Conservation (phyloP, 2,329 filamentous ascomycete species). For the Boeremia exigua region DNA sequence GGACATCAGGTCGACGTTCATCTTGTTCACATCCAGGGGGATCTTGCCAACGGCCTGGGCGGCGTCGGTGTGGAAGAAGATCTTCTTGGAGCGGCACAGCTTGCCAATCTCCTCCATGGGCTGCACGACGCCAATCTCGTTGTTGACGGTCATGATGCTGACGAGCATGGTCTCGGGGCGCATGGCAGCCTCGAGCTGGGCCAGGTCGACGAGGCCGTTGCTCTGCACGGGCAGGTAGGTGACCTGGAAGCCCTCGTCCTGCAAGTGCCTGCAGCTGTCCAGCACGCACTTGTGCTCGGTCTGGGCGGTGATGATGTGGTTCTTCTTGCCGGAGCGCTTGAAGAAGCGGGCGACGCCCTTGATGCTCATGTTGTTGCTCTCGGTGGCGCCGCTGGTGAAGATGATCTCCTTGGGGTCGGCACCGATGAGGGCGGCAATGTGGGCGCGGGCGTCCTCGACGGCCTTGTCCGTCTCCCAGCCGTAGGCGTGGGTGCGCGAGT, state of each 20-base stretch:
- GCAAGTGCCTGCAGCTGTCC: conserved; percentile 94
- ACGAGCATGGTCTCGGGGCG: conserved; percentile 89
- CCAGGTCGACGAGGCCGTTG: conserved; percentile 84
- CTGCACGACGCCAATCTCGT: conserved; percentile 99
- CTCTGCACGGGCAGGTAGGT: conserved; percentile 93
- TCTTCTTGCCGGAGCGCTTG: conserved; percentile 92
- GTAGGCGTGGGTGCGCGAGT: conserved; percentile 96
- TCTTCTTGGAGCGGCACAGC: conserved; percentile 86
- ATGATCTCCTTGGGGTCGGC: conserved; percentile 98
- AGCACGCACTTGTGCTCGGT: conserved; percentile 99
- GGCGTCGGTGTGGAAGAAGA: conserved; percentile 97
- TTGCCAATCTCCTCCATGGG: conserved; percentile 92
- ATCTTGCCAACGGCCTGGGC: conserved; percentile 99
- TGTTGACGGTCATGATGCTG: conserved; percentile 99
- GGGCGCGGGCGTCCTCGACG: conserved; percentile 81
- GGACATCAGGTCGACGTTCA: conserved; percentile 98
- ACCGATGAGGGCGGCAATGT: conserved; percentile 86
- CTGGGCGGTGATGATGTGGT: conserved; percentile 95
- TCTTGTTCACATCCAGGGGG: conserved; percentile 91
- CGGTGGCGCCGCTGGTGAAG: conserved; percentile 96
- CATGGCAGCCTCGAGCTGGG: conserved; percentile 85
- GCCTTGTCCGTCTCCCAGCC: conserved; percentile 98
- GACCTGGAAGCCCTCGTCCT: conserved; percentile 94
- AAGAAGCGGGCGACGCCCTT: conserved; percentile 98
- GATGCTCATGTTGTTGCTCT: conserved; percentile 99